A percentile compares a stretch with the other conserved stretches of the same genome.
Conservation (phyloP, 2,329 filamentous ascomycete species). For the Phialophora macrospora region DNA sequence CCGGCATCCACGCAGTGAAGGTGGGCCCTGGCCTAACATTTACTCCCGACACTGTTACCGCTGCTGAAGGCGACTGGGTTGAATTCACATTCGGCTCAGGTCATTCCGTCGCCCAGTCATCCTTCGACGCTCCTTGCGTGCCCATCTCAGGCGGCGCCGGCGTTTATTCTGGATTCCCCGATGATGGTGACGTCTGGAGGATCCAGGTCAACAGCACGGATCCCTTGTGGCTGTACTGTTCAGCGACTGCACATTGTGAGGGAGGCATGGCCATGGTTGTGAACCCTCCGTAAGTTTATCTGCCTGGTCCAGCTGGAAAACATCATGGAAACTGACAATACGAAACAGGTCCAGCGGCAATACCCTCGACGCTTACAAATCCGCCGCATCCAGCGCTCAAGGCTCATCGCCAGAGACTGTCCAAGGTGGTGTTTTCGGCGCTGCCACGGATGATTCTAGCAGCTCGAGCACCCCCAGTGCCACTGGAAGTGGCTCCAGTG, state of each 20-base stretch:
- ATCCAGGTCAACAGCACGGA: constrained; percentile 53
- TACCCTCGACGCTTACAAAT: constrained; percentile 36
- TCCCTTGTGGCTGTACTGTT: constrained; percentile 59
- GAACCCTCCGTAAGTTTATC: constrained; percentile 49
- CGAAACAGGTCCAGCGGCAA: constrained; percentile 19
- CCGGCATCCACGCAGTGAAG: constrained; percentile 30
- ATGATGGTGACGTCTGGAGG: constrained; percentile 47
- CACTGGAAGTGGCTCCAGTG: constrained; percentile 11
- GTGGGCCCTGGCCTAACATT: constrained; percentile 48
- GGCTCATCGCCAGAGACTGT: constrained; percentile 28
- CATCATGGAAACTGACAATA: not conserved
- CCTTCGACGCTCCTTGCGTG: constrained; percentile 57
- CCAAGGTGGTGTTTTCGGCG: constrained; percentile 34
- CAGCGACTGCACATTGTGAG: constrained; percentile 56
- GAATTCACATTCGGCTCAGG: constrained; percentile 61
- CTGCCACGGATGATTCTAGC: constrained; percentile 10
- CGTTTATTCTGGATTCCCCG: constrained; percentile 56
- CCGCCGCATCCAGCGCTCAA: constrained; percentile 27
- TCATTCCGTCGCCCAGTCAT: constrained; percentile 57
- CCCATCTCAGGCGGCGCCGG: constrained; percentile 44
- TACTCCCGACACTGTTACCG: constrained; percentile 52
- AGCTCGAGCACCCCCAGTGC: constrained; percentile 7
- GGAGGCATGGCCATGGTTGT: constrained; percentile 58
- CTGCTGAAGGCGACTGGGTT: constrained; percentile 55
- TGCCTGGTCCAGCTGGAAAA: not conserved